A percentile compares a stretch with the other conserved stretches of the same genome.
phyloP scores from a whole-genome alignment of 2,329 filamentous ascomycete genomes.

The Venturiaceae sp. region DNA sequence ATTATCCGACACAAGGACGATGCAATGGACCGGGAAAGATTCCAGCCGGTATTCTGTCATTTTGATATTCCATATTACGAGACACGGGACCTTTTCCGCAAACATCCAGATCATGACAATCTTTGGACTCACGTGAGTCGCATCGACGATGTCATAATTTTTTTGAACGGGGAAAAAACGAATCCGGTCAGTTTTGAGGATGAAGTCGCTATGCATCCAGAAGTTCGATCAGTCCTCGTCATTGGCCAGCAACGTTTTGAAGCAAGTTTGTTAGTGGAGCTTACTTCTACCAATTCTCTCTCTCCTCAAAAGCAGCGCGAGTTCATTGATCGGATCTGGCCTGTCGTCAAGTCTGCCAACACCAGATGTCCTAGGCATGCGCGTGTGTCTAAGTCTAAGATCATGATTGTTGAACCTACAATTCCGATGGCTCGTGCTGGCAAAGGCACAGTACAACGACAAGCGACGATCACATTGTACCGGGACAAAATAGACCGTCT shows the following conservation, averaged over 20 bases:
- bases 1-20: conserved; percentile 21
- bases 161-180: conserved; percentile 21
- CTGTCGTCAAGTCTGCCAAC: background rate
- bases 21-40: background rate
- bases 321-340: background rate
- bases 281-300: background rate
- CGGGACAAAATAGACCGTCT: background rate
- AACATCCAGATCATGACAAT: conserved; percentile 16
- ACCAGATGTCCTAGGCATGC: background rate
- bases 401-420: background rate
- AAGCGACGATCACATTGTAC: background rate
- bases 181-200: conserved; percentile 11
- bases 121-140: conserved; percentile 18
- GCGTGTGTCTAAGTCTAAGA: background rate
- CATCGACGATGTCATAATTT: conserved; percentile 20
- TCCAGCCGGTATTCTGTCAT: conserved; percentile 16
- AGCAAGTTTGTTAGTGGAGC: background rate
- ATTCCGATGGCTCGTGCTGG: background rate
- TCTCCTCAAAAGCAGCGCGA: background rate
- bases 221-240: background rate
- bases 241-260: background rate
- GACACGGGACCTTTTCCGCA: conserved; percentile 19
- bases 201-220: background rate
- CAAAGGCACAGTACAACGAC: background rate
- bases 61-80: conserved; percentile 21